Evolutionary conservation across 768 basidiomycete genomes (phyloP).

Genomic region (Xerocomellus amylosporus): DNA sequence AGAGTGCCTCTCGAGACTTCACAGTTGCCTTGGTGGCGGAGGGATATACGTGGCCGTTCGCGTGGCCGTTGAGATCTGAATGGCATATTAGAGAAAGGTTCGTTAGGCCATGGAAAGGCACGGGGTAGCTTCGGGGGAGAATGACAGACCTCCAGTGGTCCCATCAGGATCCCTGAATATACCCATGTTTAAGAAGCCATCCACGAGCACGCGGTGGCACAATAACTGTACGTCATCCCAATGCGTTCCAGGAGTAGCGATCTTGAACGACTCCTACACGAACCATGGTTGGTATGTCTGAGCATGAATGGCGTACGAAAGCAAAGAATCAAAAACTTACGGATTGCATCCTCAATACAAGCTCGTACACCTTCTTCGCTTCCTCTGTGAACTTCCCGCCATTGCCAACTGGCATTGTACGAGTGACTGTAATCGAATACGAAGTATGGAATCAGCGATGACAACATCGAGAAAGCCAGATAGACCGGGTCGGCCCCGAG

Average conservation of each 20-base stretch:
- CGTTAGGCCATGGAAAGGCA: not conserved
- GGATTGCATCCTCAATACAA: constrained; percentile 90
- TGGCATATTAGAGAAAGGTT: not conserved
- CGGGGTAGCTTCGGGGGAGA: not conserved
- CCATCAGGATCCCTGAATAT: constrained; percentile 74
- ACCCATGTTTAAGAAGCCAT: constrained; percentile 77
- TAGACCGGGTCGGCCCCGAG: not conserved
- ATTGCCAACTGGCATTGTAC: constrained; percentile 92
- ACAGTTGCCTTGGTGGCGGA: not conserved
- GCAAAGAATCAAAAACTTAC: constrained; percentile 34
- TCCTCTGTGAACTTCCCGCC: constrained; percentile 84
- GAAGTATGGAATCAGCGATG: not conserved
- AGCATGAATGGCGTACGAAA: not conserved
- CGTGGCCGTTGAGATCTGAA: constrained; percentile 5
- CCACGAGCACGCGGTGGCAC: constrained; percentile 79
- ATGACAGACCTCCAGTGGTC: constrained; percentile 6
- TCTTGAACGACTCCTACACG: constrained; percentile 64
- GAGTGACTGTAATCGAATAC: constrained; percentile 56
- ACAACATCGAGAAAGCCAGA: not conserved
- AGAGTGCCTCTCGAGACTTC: constrained; percentile 17
- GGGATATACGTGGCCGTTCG: not conserved
- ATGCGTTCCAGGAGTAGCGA: constrained; percentile 73
- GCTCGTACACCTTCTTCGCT: constrained; percentile 77
- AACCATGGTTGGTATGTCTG: not conserved
- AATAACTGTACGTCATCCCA: constrained; percentile 88